Evolutionary conservation across 345 rosid genomes (phyloP).

Genomic region (Salix purpurea): DNA sequence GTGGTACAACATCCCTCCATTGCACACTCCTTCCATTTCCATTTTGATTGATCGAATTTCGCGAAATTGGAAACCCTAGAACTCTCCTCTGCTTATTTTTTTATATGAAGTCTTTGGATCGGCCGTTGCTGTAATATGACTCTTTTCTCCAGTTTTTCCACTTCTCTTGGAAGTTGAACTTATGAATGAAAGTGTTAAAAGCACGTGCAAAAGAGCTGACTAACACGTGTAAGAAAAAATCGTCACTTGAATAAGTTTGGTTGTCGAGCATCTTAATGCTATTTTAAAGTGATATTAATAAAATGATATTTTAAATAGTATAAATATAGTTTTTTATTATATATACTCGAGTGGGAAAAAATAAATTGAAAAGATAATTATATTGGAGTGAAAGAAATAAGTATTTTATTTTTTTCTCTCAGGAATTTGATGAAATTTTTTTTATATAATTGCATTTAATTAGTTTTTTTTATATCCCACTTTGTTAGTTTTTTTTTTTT

Average conservation of each 20-base stretch:
- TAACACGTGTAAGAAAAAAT: not conserved
- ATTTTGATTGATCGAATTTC: not conserved
- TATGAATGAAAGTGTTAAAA: not conserved
- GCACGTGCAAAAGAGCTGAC: not conserved
- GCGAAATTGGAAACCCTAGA: slow-evolving; percentile 7
- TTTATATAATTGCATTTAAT: too few species aligned
- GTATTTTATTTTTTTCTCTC: too few species aligned
- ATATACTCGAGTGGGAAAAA: too few species aligned
- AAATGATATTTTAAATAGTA: too few species aligned
- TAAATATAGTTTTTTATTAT: too few species aligned
- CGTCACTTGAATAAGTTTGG: not conserved
- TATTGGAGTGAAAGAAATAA: too few species aligned
- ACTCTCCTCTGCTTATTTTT: not conserved
- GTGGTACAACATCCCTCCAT: slow-evolving; percentile 95
- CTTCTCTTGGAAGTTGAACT: not conserved
- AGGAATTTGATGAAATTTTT: too few species aligned
- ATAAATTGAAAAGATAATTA: too few species aligned
- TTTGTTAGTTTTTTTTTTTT: too few species aligned
- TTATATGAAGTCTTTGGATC: not conserved
- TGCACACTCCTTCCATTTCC: slow-evolving; percentile 68
- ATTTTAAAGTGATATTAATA: too few species aligned
- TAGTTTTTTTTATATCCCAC: too few species aligned
- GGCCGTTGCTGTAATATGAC: not conserved
- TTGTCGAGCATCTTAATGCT: too few species aligned
- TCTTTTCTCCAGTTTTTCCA: not conserved